These are phyloP conservation scores for Aspergillus nanangensis DNA, from an alignment of 495 filamentous ascomycete species.

Conservation along the genomic window DNA sequence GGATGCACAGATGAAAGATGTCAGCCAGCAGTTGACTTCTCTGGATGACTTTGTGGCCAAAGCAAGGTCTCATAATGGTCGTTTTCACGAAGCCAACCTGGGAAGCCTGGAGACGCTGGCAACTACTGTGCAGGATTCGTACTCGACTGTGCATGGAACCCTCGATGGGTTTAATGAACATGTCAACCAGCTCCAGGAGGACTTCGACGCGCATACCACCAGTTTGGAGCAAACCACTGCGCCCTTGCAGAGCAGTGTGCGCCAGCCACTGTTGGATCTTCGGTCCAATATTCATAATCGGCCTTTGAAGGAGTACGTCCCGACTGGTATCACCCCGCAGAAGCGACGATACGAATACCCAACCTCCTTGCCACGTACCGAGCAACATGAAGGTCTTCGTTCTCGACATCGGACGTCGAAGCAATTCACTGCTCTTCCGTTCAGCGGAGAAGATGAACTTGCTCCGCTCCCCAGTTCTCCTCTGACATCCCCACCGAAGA, in stretches of 20 bases:
- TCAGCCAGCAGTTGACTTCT: slow-evolving; percentile 80
- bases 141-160: slow-evolving; percentile 60
- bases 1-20: slow-evolving; percentile 79
- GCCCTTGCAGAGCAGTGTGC: slow-evolving; percentile 55
- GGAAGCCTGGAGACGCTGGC: slow-evolving; percentile 57
- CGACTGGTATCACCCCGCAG: slow-evolving; percentile 82
- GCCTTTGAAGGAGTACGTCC: slow-evolving; percentile 67
- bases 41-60: slow-evolving; percentile 87
- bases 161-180: slow-evolving; percentile 58
- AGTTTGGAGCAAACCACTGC: slow-evolving; percentile 51
- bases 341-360: slow-evolving; percentile 74
- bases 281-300: slow-evolving; percentile 57
- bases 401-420: slow-evolving; percentile 47
- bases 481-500: slow-evolving; percentile 29
- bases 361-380: slow-evolving; percentile 70
- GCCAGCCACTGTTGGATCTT: slow-evolving; percentile 65
- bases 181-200: slow-evolving; percentile 57
- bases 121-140: slow-evolving; percentile 62
- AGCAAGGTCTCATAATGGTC: slow-evolving; percentile 74
- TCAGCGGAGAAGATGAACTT: slow-evolving; percentile 26
- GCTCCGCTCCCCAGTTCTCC: slow-evolving; percentile 21
- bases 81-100: slow-evolving; percentile 64
- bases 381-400: slow-evolving; percentile 62
- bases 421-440: slow-evolving; percentile 32
- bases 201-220: slow-evolving; percentile 52